These are phyloP conservation scores for Strobilomyces confusus DNA, from an alignment of 768 basidiomycete genomes.

Conservation along the genomic window DNA sequence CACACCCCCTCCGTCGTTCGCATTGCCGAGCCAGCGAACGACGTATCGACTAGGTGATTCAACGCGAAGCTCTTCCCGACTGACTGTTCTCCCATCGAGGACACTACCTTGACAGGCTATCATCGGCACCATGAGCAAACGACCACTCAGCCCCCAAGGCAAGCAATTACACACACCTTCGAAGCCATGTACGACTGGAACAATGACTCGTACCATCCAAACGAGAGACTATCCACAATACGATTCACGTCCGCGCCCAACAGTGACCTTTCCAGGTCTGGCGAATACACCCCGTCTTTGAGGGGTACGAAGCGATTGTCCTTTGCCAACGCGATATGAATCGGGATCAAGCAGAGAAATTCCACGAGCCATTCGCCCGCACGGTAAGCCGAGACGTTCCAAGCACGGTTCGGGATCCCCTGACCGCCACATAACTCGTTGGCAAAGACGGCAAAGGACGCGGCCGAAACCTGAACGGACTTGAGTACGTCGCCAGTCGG, in stretches of 20 bases:
- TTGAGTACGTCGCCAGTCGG: constrained; percentile 10
- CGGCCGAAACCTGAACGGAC: constrained; percentile 18
- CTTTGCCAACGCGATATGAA: constrained; percentile 51
- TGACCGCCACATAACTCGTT: constrained; percentile 5
- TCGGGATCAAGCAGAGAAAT: constrained; percentile 56
- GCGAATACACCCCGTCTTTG: constrained; percentile 51
- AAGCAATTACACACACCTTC: constrained; percentile 34
- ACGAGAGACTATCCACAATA: constrained; percentile 50
- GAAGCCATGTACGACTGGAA: constrained; percentile 58
- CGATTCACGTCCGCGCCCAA: constrained; percentile 54
- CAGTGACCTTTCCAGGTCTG: constrained; percentile 45
- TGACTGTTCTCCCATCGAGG: constrained; percentile 67
- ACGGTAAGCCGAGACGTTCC: constrained; percentile 37
- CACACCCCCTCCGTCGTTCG: constrained; percentile 63
- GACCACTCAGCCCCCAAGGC: fast-evolving
- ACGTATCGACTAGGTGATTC: constrained; percentile 58
- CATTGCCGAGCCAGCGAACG: constrained; percentile 61
- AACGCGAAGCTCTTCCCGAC: constrained; percentile 42
- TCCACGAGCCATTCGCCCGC: constrained; percentile 61
- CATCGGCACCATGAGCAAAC: constrained; percentile 28
- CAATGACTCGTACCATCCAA: constrained; percentile 64
- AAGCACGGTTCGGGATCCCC: constrained; percentile 1
- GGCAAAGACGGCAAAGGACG: constrained; percentile 17
- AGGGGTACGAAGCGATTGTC: constrained; percentile 59
- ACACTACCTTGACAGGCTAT: constrained; percentile 61